These are phyloP conservation scores for Prunus salicina DNA, from an alignment of 306 rosid genomes.

Conservation along the genomic window DNA sequence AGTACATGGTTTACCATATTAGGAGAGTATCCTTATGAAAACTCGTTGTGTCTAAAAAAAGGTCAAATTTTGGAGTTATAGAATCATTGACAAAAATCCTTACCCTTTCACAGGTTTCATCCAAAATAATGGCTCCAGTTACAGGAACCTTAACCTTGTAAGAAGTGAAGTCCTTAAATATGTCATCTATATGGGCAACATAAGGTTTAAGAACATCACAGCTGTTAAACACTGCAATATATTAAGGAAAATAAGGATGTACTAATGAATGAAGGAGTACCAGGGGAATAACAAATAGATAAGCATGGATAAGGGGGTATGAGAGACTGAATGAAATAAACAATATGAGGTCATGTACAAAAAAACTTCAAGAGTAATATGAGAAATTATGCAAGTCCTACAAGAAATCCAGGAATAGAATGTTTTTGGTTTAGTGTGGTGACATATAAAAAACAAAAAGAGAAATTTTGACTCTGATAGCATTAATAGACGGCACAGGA, in stretches of 20 bases:
- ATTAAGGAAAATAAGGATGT: conserved; percentile 49
- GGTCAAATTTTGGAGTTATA: neutral
- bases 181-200: conserved; percentile 90
- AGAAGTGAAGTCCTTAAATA: conserved; percentile 95
- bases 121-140: conserved; percentile 95
- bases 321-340: neutral
- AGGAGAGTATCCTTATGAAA: neutral
- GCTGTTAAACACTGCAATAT: conserved; percentile 70
- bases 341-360: neutral
- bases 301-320: neutral
- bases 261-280: neutral
- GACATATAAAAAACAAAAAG: neutral
- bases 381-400: neutral
- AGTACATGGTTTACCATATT: neutral
- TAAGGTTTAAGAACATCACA: conserved; percentile 96
- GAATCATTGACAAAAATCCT: conserved; percentile 19
- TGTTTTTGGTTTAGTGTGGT: neutral
- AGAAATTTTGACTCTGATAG: neutral
- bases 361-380: neutral
- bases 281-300: neutral
- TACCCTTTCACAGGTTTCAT: conserved; percentile 95
- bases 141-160: conserved; percentile 98
- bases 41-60: neutral
- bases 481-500: conserved; percentile 39
- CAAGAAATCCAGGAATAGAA: neutral